phyloP scores from a whole-genome alignment of 139 green algal species.

The Coelastrella sp. region DNA sequence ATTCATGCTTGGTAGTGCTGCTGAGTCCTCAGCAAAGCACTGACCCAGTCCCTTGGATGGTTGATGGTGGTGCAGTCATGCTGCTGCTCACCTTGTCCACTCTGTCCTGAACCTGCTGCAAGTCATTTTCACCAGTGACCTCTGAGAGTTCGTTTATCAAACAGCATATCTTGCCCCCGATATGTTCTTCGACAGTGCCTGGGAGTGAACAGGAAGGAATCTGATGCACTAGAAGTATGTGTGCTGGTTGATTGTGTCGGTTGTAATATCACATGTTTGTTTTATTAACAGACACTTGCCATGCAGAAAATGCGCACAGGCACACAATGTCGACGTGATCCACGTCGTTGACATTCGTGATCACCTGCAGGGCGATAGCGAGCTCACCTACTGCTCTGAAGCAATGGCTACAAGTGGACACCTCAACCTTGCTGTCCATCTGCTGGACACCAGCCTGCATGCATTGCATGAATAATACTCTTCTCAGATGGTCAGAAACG shows the following conservation, averaged over 20 bases:
- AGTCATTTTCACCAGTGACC: conserved; percentile 14
- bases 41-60: no score
- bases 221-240: no score
- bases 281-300: no score
- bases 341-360: no score
- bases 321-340: no score
- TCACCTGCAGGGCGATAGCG: no score
- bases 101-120: conserved; percentile 17
- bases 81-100: conserved; percentile 50
- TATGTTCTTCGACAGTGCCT: conserved; percentile 66
- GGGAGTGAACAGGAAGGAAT: background rate
- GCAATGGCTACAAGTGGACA: conserved; percentile 65
- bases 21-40: background rate
- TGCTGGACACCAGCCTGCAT: conserved; percentile 52
- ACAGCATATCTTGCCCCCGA: conserved; percentile 55
- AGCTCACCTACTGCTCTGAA: conserved; percentile 63
- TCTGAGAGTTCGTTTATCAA: conserved; percentile 46
- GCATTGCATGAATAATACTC: background rate
- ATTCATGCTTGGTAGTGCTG: background rate
- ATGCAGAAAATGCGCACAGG: no score
- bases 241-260: background rate
- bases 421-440: conserved; percentile 51
- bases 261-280: no score
- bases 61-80: background rate
- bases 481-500: no score